These are phyloP conservation scores for Tricholoma flavovirens DNA, from an alignment of 768 basidiomycete species.

Conservation along the genomic window DNA sequence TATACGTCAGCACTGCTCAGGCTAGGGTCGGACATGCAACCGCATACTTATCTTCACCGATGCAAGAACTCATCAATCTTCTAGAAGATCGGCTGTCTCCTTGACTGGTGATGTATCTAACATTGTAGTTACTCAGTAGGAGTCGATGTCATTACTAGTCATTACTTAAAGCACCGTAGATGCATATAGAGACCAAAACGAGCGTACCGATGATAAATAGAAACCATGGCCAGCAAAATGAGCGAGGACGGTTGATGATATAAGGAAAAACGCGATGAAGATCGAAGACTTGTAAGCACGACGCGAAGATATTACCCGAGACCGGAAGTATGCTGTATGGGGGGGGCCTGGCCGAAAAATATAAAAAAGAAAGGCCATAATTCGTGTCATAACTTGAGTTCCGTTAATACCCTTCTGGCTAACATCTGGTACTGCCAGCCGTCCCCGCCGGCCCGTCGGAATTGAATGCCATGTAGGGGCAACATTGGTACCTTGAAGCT, in stretches of 20 bases:
- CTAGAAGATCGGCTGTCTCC: too few species aligned
- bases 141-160: not conserved
- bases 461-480: conserved; percentile 92
- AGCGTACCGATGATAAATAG: conserved; percentile 11
- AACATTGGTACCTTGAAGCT: conserved; percentile 77
- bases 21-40: too few species aligned
- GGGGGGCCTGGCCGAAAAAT: conserved; percentile 1
- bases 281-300: not conserved
- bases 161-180: conserved; percentile 1
- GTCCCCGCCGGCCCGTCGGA: conserved; percentile 83
- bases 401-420: conserved; percentile 79
- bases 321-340: not conserved
- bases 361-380: conserved; percentile 11
- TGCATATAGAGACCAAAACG: conserved; percentile 1
- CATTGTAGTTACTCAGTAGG: too few species aligned
- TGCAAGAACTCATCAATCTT: too few species aligned
- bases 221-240: conserved; percentile 4
- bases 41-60: too few species aligned
- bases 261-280: not conserved
- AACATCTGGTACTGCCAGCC: conserved; percentile 99
- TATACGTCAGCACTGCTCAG: too few species aligned
- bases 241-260: not conserved
- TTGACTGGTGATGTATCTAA: too few species aligned
- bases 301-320: not conserved
- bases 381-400: conserved; percentile 67